Base-by-base conservation (phyloP, 345 rosid species). In the Lenwebbia sp. region DNA sequence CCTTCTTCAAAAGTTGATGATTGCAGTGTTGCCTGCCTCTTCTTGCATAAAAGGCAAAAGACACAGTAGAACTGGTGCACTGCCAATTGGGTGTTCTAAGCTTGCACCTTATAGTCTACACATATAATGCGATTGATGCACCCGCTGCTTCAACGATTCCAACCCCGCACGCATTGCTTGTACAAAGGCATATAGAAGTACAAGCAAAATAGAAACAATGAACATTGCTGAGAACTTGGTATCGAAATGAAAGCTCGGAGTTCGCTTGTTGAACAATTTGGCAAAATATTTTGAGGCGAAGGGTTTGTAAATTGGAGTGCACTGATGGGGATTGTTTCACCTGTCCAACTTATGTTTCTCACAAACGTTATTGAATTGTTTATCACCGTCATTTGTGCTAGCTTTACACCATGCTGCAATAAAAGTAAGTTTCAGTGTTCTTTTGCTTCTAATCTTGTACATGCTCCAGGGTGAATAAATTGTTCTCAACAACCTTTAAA, bases 1-100 rank as follows among this genome's bases (percentile, higher is more conserved):
- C 94, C 96, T 25, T 85, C 88, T 22, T 87, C 91, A 2, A 96
- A 90, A 84, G 87, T 96, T 21, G 98, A 96, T 74, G 99, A 95
- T 58, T 90, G 94, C 87, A 93, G 98, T 5, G 95, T 74, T 30
- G 91, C 91, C 47, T 95, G 98, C 87, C 95, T 94, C 82, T 90
- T 90, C 89, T 65, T 96, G 82, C 92, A 88, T 52, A 87, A 90
- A 56, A 89, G 81, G 81, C 47, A 22, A 70, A 70, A 33, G 81
- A 70, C 81, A 37, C 47, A 70, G 21, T 70, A 70, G 81, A 25
- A 33, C 47, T 70, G 41, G 26, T 2, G 81, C 47, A 37, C 47
- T 4, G 26, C 81, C 47, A 70, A 37, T 37, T 37, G 26, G 47
- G 13, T 37, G 21, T 21, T 70, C 25, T 19, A 1, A 37, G 81